A percentile compares a stretch with the other conserved stretches of the same genome.
These are phyloP conservation scores for Coprinopsis cinerea DNA, from an alignment of 768 basidiomycete genomes.

Conservation along the genomic window DNA sequence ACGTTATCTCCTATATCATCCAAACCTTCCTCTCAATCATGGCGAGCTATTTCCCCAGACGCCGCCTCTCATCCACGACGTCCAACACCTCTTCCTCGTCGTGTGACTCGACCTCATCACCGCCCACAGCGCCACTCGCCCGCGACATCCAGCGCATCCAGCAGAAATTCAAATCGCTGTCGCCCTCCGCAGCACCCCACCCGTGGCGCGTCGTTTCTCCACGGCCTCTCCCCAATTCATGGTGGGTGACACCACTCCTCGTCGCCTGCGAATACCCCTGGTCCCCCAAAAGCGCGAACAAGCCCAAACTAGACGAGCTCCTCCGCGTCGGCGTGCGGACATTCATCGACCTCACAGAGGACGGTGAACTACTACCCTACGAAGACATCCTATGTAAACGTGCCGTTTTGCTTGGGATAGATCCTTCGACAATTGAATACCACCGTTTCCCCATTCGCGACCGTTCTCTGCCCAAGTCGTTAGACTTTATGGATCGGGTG, in stretches of 20 bases:
- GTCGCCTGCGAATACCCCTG: conserved; percentile 83
- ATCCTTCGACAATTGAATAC: conserved; percentile 55
- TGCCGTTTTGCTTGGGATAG: conserved; percentile 50
- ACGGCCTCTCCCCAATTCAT: conserved; percentile 77
- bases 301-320: conserved; percentile 69
- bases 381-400: conserved; percentile 45
- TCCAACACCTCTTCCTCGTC: not conserved
- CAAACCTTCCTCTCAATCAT: not conserved
- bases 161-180: conserved; percentile 8
- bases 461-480: conserved; percentile 56
- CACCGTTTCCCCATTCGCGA: conserved; percentile 77
- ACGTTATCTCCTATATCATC: not conserved
- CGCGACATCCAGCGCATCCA: conserved; percentile 3
- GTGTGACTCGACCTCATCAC: conserved; percentile 1
- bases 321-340: conserved; percentile 70
- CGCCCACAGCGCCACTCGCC: not conserved
- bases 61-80: not conserved
- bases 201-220: conserved; percentile 12
- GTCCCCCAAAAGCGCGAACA: conserved; percentile 49
- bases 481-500: conserved; percentile 52
- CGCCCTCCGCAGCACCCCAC: not conserved
- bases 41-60: not conserved
- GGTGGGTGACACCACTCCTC: conserved; percentile 71
- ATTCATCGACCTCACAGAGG: conserved; percentile 81
- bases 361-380: conserved; percentile 70